Percentiles rank a stretch among this genome's conserved stretches.
Evolutionary conservation across 2,329 filamentous ascomycete genomes (phyloP).

Genomic region (Arthrobotrys entomopaga): DNA sequence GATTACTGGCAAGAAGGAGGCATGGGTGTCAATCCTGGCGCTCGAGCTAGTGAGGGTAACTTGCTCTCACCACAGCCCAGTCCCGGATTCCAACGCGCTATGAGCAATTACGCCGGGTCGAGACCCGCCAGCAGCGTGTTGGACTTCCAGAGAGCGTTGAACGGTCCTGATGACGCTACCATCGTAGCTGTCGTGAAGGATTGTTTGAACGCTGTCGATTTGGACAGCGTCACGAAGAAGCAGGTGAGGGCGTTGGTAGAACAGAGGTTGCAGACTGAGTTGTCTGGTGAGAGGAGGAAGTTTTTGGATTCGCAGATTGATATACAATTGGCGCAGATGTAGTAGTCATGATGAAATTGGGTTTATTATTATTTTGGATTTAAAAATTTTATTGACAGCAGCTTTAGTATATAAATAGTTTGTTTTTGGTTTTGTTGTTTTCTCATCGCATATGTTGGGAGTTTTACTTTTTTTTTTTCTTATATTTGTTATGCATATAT

Average conservation of each 20-base stretch:
- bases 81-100: conserved; percentile 43
- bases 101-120: conserved; percentile 57
- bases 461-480: conserved; percentile 28
- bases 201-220: conserved; percentile 85
- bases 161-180: conserved; percentile 78
- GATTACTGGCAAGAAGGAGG: conserved; percentile 59
- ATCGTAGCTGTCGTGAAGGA: conserved; percentile 86
- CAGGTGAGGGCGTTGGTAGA: conserved; percentile 91
- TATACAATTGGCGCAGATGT: conserved; percentile 92
- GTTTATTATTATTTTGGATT: conserved; percentile 13
- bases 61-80: conserved; percentile 62
- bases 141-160: conserved; percentile 69
- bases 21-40: conserved; percentile 50
- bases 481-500: not conserved
- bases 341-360: conserved; percentile 58
- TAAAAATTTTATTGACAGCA: not conserved
- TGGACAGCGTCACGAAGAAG: conserved; percentile 99
- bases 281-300: conserved; percentile 82
- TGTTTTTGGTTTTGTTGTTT: conserved; percentile 18
- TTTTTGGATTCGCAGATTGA: conserved; percentile 96
- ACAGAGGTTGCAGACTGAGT: conserved; percentile 88
- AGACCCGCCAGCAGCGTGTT: conserved; percentile 61
- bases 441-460: conserved; percentile 39
- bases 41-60: conserved; percentile 61
- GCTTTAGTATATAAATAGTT: conserved; percentile 25